Evolutionary conservation across 805 yeast species (phyloP), one percentile per base, ranked within the genome.

Genomic region (Candida nitratophila): DNA sequence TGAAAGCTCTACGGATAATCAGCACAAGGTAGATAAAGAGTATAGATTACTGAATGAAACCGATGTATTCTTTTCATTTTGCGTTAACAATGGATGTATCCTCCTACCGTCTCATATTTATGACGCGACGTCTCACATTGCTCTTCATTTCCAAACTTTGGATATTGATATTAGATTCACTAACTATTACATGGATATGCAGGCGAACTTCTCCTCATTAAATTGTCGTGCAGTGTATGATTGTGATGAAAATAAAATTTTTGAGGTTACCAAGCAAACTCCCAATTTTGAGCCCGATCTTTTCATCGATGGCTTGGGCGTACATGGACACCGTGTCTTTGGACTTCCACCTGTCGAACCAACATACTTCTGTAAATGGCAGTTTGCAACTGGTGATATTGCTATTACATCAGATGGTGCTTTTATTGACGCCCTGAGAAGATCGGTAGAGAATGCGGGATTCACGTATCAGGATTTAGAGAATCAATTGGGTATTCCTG

Each of bases 301-400:
- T 27, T 51, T 59, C 3, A 70, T 86, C 40, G 84, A 83, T 54
- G 80, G 83, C 1, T 57, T 84, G 12, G 56, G 72, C 2, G 70
- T 87, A 21, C 95, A 86, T 60, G 95, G 96, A 1, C 96, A 91
- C 60, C 71, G 98, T 55, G 80, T 90, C 81, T 88, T 88, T 67
- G 99, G 99, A 0, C 59, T 88, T 2, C 96, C 96, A 0, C 97
- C 97, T 0, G 68, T 71, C 8, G 95, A 87, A 57, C 88, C 91
- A 1, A 87, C 97, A 0, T 93, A 86, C 57, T 79, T 77, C 50
- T 89, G 96, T 55, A 82, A 86, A 47, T 93, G 99, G 99, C 90
- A 84, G 47, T 78, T 93, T 51, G 77, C 74, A 24, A 57, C 83
- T 1, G 95, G 90, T 10, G 68, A 66, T 4, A 64, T 89, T 4